Evolutionary conservation across 306 rosid species (phyloP).

Genomic region (Prosopis cineraria): DNA sequence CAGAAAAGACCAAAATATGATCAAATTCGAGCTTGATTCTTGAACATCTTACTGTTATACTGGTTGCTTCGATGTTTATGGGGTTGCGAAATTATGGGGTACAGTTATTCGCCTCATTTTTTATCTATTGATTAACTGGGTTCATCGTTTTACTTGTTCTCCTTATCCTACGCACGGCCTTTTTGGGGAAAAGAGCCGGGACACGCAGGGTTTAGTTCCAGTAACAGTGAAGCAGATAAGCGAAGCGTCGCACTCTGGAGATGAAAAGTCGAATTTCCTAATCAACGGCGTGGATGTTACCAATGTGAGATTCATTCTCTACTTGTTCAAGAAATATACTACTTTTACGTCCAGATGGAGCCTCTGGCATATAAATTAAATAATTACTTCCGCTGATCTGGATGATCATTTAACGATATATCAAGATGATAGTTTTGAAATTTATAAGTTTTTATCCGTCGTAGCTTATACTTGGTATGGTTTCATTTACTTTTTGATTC

Average conservation of each 20-base stretch:
- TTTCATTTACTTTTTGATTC: conserved; percentile 25
- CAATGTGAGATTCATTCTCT: conserved; percentile 55
- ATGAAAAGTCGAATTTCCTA: conserved; percentile 77
- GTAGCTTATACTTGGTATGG: not conserved
- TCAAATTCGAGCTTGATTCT: not conserved
- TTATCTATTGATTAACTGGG: conserved; percentile 7
- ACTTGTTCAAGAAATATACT: not conserved
- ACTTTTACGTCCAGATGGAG: not conserved
- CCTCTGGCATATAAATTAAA: not conserved
- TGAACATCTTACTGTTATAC: not conserved
- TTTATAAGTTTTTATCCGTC: not conserved
- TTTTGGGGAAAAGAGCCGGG: conserved; percentile 54
- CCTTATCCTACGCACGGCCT: not conserved
- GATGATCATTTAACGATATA: not conserved
- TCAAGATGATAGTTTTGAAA: not conserved
- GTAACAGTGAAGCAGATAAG: conserved; percentile 92
- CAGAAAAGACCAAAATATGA: not conserved
- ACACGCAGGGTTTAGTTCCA: conserved; percentile 75
- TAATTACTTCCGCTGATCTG: not conserved
- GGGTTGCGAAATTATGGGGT: not conserved
- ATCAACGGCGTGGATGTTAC: conserved; percentile 74
- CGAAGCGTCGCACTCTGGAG: conserved; percentile 79
- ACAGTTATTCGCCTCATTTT: not conserved
- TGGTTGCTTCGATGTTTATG: not conserved
- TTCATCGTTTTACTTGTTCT: not conserved